Evolutionary conservation across 306 rosid genomes (phyloP).

Genomic region (Trichosanthes truncata): DNA sequence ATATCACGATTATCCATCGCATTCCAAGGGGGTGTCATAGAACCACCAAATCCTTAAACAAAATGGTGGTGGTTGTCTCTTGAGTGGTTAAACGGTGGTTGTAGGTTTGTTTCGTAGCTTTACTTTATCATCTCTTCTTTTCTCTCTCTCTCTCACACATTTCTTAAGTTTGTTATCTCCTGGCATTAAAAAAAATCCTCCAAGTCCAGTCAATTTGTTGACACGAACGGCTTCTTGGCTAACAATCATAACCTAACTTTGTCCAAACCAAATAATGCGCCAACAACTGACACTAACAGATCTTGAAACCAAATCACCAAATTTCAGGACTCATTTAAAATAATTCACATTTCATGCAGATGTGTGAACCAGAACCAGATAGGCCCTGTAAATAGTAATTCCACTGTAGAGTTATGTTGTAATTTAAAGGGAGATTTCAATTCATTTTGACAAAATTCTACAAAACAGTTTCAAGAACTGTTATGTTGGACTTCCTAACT

Average conservation of each 20-base stretch:
- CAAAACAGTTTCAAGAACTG: not conserved
- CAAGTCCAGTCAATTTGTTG: not conserved
- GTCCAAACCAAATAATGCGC: not conserved
- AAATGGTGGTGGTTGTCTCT: slow-evolving; percentile 17
- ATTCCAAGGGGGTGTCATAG: not conserved
- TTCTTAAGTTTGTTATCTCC: not conserved
- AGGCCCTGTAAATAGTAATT: not conserved
- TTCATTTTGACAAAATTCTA: not conserved
- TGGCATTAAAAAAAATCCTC: not conserved
- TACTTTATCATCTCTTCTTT: not conserved
- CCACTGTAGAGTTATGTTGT: not conserved
- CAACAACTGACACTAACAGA: not conserved
- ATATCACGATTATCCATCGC: not conserved
- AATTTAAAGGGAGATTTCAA: not conserved
- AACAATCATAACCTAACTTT: slow-evolving; percentile 2
- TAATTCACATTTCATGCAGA: not conserved
- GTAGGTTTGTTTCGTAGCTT: not conserved
- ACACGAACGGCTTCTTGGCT: not conserved
- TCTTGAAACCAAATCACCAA: not conserved
- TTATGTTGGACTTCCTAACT: not conserved
- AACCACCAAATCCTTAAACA: slow-evolving; percentile 7
- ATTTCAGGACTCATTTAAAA: not conserved
- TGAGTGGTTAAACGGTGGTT: slow-evolving; percentile 28
- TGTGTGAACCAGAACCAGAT: not conserved
- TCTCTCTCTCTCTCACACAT: not conserved